These are phyloP conservation scores for Metschnikowia cubensis DNA, from an alignment of 805 yeast species.

Conservation along the genomic window DNA sequence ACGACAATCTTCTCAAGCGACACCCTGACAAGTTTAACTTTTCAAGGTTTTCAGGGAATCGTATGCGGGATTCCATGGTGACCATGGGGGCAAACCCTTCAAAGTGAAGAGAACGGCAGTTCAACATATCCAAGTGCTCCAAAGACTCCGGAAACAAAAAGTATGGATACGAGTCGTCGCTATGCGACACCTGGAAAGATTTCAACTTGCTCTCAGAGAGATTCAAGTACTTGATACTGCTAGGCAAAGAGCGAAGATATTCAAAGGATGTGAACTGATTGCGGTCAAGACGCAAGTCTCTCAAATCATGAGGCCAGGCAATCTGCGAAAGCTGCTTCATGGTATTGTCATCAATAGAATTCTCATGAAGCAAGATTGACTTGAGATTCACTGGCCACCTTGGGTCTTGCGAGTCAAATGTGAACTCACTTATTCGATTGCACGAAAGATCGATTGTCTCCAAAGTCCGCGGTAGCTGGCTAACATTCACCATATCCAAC, in stretches of 20 bases:
- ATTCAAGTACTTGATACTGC: slow-evolving; percentile 22
- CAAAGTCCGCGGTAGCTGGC: slow-evolving; percentile 25
- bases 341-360: slow-evolving; percentile 19
- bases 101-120: slow-evolving; percentile 14
- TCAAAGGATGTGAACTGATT: slow-evolving; percentile 22
- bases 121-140: slow-evolving; percentile 19
- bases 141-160: slow-evolving; percentile 29
- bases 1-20: slow-evolving; percentile 16
- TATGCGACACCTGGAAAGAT: slow-evolving; percentile 12
- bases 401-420: slow-evolving; percentile 2
- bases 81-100: slow-evolving; percentile 1
- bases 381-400: slow-evolving; percentile 27
- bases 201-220: slow-evolving; percentile 23
- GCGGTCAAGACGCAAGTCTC: slow-evolving; percentile 21
- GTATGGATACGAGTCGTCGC: slow-evolving; percentile 13
- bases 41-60: slow-evolving; percentile 21
- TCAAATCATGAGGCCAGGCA: slow-evolving; percentile 24
- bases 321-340: slow-evolving; percentile 16
- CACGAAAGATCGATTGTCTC: slow-evolving; percentile 29
- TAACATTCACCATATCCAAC: slow-evolving; percentile 20
- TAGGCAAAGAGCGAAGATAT: slow-evolving; percentile 19
- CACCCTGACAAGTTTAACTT: slow-evolving; percentile 26
- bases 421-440: slow-evolving; percentile 19
- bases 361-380: slow-evolving; percentile 23
- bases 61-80: slow-evolving; percentile 15